These are phyloP conservation scores for Aegilops tauschii DNA, from an alignment of 176 grass and related monocot species.

Conservation along the genomic window DNA sequence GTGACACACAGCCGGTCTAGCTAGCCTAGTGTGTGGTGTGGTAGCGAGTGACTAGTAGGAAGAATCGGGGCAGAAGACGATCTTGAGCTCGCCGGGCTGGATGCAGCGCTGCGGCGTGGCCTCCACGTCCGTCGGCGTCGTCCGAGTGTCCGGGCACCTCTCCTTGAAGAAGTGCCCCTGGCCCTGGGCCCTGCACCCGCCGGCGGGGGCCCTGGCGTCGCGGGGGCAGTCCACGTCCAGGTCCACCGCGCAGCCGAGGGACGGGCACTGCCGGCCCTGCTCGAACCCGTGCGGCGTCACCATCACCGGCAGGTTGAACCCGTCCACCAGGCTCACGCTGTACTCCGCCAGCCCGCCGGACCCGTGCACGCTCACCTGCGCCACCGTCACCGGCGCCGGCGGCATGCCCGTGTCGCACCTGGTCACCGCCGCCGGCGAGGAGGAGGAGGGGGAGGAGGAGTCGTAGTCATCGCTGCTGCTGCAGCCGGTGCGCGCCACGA, in stretches of 20 bases:
- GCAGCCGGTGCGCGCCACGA: slow-evolving; percentile 43
- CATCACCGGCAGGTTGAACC: slow-evolving; percentile 49
- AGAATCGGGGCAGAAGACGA: slow-evolving; percentile 40
- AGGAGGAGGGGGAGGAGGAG: too few species aligned
- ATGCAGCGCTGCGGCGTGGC: slow-evolving; percentile 34
- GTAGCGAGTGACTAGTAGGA: background rate
- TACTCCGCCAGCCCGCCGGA: slow-evolving; percentile 17
- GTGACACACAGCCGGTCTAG: background rate
- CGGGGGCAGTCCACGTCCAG: slow-evolving; percentile 18
- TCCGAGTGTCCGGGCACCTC: slow-evolving; percentile 38
- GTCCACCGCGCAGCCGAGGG: slow-evolving; percentile 42
- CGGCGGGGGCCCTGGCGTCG: background rate
- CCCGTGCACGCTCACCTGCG: slow-evolving; percentile 35
- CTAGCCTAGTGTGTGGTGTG: background rate
- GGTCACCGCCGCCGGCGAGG: too few species aligned
- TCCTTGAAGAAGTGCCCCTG: slow-evolving; percentile 28
- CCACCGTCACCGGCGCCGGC: slow-evolving; percentile 37
- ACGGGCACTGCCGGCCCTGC: slow-evolving; percentile 20
- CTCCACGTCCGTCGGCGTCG: slow-evolving; percentile 41
- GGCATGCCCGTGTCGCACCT: slow-evolving; percentile 20
- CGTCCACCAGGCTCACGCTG: slow-evolving; percentile 52
- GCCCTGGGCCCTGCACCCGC: slow-evolving; percentile 10
- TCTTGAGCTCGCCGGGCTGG: slow-evolving; percentile 38
- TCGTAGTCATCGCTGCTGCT: background rate
- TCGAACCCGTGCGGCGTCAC: slow-evolving; percentile 39